Base-by-base conservation (phyloP, 345 rosid genomes). In the Carallia brachiata region DNA sequence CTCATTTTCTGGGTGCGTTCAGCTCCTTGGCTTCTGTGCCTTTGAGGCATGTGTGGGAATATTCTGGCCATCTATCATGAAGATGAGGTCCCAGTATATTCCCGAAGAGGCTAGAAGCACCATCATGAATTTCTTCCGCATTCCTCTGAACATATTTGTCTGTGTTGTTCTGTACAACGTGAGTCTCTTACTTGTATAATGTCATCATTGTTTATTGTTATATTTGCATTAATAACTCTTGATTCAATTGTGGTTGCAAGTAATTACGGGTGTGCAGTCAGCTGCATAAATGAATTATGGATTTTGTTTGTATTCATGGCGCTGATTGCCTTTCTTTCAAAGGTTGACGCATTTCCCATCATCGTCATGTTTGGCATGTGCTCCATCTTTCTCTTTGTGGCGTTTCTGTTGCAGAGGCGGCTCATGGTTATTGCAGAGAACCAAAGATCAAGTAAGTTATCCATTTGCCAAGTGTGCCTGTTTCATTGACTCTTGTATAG, bases 61-160 rank as follows among this genome's bases (percentile, higher is more conserved):
- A 77, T 94, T 91, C 83, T 94, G 97, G 97, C 97, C 98, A 52
- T 94, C 97, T 60, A 94, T 94, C 63, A 91, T 94, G 98, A 94
- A 94, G 84, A 94, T 94, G 98, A 85, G 98, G 77, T 94, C 97
- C 65, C 98, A 94, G 61, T 94, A 91, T 82, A 90, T 94, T 69
- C 98, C 98, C 1, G 98, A 94, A 83, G 98, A 94, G 78, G 93
- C 98, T 76, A 81, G 98, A 73, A 91, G 97, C 87, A 94, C 98
- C 77, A 94, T 91, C 74, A 94, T 94, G 98, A 94, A 94, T 77
- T 94, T 91, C 80, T 94, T 91, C 86, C 91, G 98, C 73, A 81
- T 94, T 74, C 98, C 98, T 71, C 96, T 94, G 78, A 94, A 88
- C 67, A 83, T 94, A 56, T 94, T 91, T 70, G 98, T 94, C 66